These are phyloP conservation scores for Paecilomyces sp. DNA, from an alignment of 2,329 filamentous ascomycete genomes.

Conservation along the genomic window DNA sequence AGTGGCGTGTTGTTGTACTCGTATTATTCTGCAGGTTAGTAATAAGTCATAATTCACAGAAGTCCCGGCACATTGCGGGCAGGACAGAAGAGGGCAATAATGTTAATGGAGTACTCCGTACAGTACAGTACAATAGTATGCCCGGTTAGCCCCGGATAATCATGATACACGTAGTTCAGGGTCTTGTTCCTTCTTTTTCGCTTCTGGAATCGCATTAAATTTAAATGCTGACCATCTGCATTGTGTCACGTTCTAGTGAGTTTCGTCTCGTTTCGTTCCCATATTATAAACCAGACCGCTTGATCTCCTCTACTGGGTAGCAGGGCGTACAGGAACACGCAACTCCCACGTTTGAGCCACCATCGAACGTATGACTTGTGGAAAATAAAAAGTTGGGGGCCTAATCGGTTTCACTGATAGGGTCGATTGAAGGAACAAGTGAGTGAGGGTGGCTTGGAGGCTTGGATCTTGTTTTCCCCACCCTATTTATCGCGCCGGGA, in stretches of 20 bases:
- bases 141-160: background rate
- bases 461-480: no score
- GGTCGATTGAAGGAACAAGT: no score
- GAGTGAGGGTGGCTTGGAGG: no score
- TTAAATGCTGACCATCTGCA: conserved; percentile 10
- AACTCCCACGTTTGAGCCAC: background rate
- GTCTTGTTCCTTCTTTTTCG: no score
- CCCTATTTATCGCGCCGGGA: no score
- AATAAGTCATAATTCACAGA: background rate
- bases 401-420: no score
- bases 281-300: background rate
- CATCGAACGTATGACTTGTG: no score
- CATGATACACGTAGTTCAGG: background rate
- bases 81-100: no score
- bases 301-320: background rate
- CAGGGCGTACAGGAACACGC: background rate
- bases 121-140: no score
- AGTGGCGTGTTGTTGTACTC: background rate
- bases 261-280: background rate
- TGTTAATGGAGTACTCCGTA: no score
- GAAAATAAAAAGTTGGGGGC: no score
- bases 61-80: no score
- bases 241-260: background rate
- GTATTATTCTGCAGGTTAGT: background rate
- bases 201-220: background rate